Percentiles rank a stretch among this genome's conserved stretches.
These are phyloP conservation scores for Nitzschia sp. DNA, from an alignment of 108 stramenopile species.

Conservation along the genomic window DNA sequence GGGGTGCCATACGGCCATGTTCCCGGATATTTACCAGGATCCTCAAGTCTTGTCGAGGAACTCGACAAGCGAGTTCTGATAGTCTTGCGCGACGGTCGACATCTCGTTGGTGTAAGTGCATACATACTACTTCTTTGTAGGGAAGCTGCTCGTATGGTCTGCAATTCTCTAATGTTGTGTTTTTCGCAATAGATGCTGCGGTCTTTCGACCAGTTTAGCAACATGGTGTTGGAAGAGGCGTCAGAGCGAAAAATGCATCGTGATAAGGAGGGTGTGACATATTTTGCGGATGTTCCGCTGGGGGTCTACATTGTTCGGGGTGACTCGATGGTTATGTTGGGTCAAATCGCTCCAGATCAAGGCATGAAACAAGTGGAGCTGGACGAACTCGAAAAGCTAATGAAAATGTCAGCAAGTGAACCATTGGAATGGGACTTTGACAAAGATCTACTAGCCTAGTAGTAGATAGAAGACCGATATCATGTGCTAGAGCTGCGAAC, in stretches of 20 bases:
- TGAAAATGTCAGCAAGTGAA: constrained; percentile 22
- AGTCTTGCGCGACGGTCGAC: constrained; percentile 92
- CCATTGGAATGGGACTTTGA: constrained; percentile 84
- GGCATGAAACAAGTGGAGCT: constrained; percentile 50
- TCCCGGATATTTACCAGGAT: constrained; percentile 91
- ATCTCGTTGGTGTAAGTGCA: constrained; percentile 82
- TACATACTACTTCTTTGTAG: not conserved
- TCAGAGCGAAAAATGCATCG: constrained; percentile 76
- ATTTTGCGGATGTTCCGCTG: constrained; percentile 84
- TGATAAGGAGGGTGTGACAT: constrained; percentile 41
- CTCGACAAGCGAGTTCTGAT: constrained; percentile 86
- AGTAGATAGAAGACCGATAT: not conserved
- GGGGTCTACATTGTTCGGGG: constrained; percentile 90
- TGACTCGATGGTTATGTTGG: constrained; percentile 89
- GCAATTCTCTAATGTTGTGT: not conserved
- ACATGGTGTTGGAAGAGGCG: constrained; percentile 91
- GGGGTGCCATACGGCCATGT: constrained; percentile 79
- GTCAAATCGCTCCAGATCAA: constrained; percentile 62
- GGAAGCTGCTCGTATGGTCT: not conserved
- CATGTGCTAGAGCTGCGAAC: too few relatives aligned
- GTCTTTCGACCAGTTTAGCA: constrained; percentile 94
- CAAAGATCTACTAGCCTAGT: constrained; percentile 74
- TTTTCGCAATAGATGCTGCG: constrained; percentile 47
- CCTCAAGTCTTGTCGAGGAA: constrained; percentile 92
- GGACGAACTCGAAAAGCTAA: constrained; percentile 59